phyloP scores from a whole-genome alignment of 495 filamentous ascomycete genomes.

The Xylaria acuta region DNA sequence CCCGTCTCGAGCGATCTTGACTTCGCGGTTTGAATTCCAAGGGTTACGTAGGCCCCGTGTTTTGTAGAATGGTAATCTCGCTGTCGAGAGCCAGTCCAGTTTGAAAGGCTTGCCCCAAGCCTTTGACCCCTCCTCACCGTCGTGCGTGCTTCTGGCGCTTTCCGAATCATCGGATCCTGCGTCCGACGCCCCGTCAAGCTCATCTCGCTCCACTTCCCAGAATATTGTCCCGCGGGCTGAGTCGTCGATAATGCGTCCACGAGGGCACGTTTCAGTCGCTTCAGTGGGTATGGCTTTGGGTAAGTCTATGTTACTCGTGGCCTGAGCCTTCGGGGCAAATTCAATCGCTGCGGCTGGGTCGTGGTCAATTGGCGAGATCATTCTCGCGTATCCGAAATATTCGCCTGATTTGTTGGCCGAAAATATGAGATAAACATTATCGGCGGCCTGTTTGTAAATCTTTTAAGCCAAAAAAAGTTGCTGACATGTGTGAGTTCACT shows the following conservation, averaged over 20 bases:
- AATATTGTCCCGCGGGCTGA: constrained; percentile 93
- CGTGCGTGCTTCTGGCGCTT: constrained; percentile 46
- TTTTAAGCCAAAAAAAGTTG: constrained; percentile 23
- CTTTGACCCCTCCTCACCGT: constrained; percentile 52
- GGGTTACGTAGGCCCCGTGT: constrained; percentile 90
- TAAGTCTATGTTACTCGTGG: constrained; percentile 65
- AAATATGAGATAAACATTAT: constrained; percentile 95
- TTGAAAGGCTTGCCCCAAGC: constrained; percentile 92
- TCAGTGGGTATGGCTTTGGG: constrained; percentile 79
- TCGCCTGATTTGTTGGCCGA: constrained; percentile 98
- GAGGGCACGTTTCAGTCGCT: constrained; percentile 80
- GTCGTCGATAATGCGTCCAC: constrained; percentile 91
- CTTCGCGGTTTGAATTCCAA: constrained; percentile 95
- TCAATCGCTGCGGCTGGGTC: constrained; percentile 72
- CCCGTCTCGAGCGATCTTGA: constrained; percentile 95
- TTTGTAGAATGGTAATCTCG: constrained; percentile 86
- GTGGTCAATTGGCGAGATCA: constrained; percentile 84
- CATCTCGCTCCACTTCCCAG: constrained; percentile 83
- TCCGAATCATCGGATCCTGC: constrained; percentile 47
- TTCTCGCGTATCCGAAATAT: constrained; percentile 94
- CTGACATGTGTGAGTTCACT: background rate
- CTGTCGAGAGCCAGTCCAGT: constrained; percentile 89
- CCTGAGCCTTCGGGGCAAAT: constrained; percentile 64
- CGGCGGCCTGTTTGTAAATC: constrained; percentile 62
- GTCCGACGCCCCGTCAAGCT: constrained; percentile 42